phyloP scores from a whole-genome alignment of 2,329 filamentous ascomycete genomes.

The Coleophoma crateriformis region DNA sequence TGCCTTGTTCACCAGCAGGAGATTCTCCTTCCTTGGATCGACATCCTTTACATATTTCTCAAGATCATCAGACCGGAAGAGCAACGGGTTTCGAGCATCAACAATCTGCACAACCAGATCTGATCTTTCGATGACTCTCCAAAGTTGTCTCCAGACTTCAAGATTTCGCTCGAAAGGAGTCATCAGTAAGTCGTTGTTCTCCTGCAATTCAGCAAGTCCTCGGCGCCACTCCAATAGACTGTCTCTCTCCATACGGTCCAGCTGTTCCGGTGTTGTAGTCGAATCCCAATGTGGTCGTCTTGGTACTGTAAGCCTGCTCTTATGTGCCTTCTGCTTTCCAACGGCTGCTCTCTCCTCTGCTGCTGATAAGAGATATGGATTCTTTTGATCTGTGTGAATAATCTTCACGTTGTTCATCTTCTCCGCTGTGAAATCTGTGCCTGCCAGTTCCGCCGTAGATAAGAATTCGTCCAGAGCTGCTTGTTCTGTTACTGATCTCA shows the following conservation, averaged over 20 bases:
- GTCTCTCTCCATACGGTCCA: slow-evolving; percentile 75
- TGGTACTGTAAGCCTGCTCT: slow-evolving; percentile 76
- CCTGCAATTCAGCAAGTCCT: slow-evolving; percentile 85
- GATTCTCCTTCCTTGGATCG: slow-evolving; percentile 79
- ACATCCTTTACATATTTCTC: slow-evolving; percentile 94
- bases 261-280: slow-evolving; percentile 73
- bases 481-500: slow-evolving; percentile 98
- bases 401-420: slow-evolving; percentile 99
- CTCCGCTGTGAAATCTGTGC: slow-evolving; percentile 96
- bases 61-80: slow-evolving; percentile 91
- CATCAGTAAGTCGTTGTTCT: slow-evolving; percentile 91
- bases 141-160: slow-evolving; percentile 96
- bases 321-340: slow-evolving; percentile 80
- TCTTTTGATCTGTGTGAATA: slow-evolving; percentile 93
- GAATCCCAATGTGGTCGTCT: slow-evolving; percentile 85
- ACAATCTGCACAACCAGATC: slow-evolving; percentile 98
- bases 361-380: slow-evolving; percentile 84
- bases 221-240: slow-evolving; percentile 83
- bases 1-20: slow-evolving; percentile 95
- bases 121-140: slow-evolving; percentile 95
- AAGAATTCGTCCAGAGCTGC: slow-evolving; percentile 95
- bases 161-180: slow-evolving; percentile 96
- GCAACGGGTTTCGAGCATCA: slow-evolving; percentile 87
- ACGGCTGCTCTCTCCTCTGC: slow-evolving; percentile 74
- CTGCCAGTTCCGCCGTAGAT: slow-evolving; percentile 91